Base-by-base conservation (phyloP, 2,329 filamentous ascomycete genomes). In the Xylariaceae sp. region DNA sequence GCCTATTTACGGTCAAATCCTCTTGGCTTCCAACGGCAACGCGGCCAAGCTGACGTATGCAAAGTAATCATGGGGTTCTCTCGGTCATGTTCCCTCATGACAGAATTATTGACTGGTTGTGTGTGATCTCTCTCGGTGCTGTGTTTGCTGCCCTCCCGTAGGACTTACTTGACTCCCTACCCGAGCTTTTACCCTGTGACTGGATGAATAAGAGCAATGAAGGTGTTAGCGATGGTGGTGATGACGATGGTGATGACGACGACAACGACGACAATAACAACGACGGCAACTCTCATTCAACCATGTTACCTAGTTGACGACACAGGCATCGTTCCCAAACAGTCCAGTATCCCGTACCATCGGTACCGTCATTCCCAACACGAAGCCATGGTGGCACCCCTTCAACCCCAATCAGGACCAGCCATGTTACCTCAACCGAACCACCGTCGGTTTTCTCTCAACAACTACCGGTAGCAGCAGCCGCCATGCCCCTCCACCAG, bases 1-100 rank as follows among this genome's bases (percentile, higher is more conserved):
- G n/a, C 53, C 34, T 37, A 47, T 53, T 41, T 39, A n/a, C 11
- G 23, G 45, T 15, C 41, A 49, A 45, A 18, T 45, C 53, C 53
- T 35, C 53, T 6, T 50, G 34, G 50, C 54, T 56, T 53, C 53
- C 44, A 17, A 56, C 37, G 17, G 44, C 50, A 23, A 52, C 57
- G 37, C 15, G 53, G 30, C 51, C 39, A 37, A 41, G n/a, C 30
- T 34, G 39, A 55, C 57, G 53, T 51, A 41, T 55, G 30, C 41
- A 55, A 34, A 44, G 50, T 58, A 57, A 55, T 45, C 23, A 54
- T 45, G 35, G 45, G 30, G 15, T 11, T 35, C 11, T 10, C 35
- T 2, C 53, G 6, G 51, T 50, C 45, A 53, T 44, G 53, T 34
- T 11, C 18, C 44, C 60, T 51, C 45, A 45, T 56, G 52, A 56